Evolutionary conservation across 345 rosid species (phyloP).

Genomic region (Populus euphratica): DNA sequence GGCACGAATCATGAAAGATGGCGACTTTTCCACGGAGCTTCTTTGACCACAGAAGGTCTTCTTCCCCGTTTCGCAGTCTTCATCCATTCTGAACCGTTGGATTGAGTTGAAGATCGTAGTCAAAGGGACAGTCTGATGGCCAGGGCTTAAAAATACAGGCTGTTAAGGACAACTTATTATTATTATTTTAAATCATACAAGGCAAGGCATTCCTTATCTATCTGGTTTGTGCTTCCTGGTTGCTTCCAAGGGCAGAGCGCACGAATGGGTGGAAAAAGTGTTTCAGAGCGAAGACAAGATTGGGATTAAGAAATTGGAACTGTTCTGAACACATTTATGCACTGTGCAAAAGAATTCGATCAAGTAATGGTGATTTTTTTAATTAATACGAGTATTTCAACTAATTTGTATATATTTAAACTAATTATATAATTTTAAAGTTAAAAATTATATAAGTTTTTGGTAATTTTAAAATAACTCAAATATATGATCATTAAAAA

Average conservation of each 20-base stretch:
- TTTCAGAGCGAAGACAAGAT: neutral
- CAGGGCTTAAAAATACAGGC: neutral
- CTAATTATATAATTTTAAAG: rapidly evolving
- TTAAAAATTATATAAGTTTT: too few relatives aligned
- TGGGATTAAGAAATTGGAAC: neutral
- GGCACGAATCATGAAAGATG: neutral
- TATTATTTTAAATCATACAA: neutral
- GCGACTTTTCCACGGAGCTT: conserved; percentile 26
- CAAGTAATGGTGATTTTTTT: too few relatives aligned
- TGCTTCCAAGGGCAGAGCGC: neutral
- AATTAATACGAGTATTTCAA: too few relatives aligned
- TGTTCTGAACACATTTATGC: too few relatives aligned
- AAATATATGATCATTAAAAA: rapidly evolving
- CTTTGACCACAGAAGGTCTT: conserved; percentile 15
- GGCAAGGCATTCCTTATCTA: neutral
- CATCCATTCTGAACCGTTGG: neutral
- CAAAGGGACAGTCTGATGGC: neutral
- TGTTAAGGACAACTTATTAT: neutral
- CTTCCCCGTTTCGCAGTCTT: neutral
- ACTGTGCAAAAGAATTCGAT: too few relatives aligned
- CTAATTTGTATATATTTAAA: rapidly evolving
- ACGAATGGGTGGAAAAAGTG: neutral
- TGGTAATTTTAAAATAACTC: rapidly evolving
- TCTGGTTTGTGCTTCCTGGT: neutral
- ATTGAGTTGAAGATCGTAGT: neutral